A percentile compares a stretch with the other conserved stretches of the same genome.
These are phyloP conservation scores for Parafenestella ontariensis DNA, from an alignment of 2,329 filamentous ascomycete species.

Conservation along the genomic window DNA sequence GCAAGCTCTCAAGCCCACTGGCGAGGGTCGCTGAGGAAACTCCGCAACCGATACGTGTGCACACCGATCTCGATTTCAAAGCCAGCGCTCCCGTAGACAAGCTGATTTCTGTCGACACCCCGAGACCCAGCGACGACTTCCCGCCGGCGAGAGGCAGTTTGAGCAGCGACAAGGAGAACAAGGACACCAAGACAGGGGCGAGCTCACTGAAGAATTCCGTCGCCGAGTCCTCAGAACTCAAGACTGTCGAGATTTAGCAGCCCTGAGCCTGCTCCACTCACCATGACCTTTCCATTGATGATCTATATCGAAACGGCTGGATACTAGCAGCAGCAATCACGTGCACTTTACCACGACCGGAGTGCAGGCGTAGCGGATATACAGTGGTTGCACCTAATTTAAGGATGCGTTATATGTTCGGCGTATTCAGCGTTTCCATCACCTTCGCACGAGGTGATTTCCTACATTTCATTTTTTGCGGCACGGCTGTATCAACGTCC, in stretches of 20 bases:
- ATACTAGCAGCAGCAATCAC: constrained; percentile 30
- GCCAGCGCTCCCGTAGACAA: constrained; percentile 43
- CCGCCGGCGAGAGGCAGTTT: constrained; percentile 39
- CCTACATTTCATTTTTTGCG: constrained; percentile 6
- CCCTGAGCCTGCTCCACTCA: constrained; percentile 5
- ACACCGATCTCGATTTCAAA: constrained; percentile 43
- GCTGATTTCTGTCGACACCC: constrained; percentile 53
- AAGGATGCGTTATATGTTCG: constrained; percentile 24
- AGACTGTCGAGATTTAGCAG: constrained; percentile 57
- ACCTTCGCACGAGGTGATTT: constrained; percentile 4
- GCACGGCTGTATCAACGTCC: constrained; percentile 17
- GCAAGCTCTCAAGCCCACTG: constrained; percentile 73
- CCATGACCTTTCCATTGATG: constrained; percentile 17
- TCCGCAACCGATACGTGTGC: constrained; percentile 48
- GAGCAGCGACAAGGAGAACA: constrained; percentile 49
- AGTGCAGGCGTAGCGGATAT: constrained; percentile 29
- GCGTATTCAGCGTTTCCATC: constrained; percentile 13
- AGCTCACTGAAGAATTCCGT: constrained; percentile 39
- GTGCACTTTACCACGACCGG: constrained; percentile 18
- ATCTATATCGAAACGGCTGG: constrained; percentile 37
- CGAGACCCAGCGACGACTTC: constrained; percentile 49
- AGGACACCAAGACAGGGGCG: constrained; percentile 29
- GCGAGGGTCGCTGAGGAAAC: constrained; percentile 77
- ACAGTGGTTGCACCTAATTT: constrained; percentile 12
- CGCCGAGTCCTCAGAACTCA: constrained; percentile 51